Evolutionary conservation across 2,329 filamentous ascomycete genomes (phyloP).

Genomic region (Aspergillus viridinutans): DNA sequence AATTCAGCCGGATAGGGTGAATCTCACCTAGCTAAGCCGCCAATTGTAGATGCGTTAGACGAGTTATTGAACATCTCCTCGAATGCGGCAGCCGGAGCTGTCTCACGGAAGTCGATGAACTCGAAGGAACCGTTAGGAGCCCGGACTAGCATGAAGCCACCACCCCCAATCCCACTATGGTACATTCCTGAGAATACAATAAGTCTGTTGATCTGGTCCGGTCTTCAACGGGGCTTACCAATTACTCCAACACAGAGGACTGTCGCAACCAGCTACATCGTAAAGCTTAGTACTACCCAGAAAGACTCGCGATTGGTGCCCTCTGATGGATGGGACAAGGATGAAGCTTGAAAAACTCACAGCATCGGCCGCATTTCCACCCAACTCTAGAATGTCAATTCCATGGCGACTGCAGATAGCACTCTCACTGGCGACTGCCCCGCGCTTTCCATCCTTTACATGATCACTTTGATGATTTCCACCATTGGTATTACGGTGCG

Average conservation of each 20-base stretch:
- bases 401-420: slow-evolving; percentile 66
- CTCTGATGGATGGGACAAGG: neutral
- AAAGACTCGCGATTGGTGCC: slow-evolving; percentile 4
- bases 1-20: neutral
- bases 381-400: slow-evolving; percentile 56
- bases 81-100: slow-evolving; percentile 74
- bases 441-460: slow-evolving; percentile 34
- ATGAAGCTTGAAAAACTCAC: slow-evolving; percentile 30
- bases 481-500: neutral
- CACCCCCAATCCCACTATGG: slow-evolving; percentile 77
- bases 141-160: slow-evolving; percentile 83
- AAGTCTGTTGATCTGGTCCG: neutral
- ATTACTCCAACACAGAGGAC: slow-evolving; percentile 72
- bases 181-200: slow-evolving; percentile 56
- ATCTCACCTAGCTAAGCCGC: slow-evolving; percentile 62
- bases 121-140: slow-evolving; percentile 71
- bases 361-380: slow-evolving; percentile 72
- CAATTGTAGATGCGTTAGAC: slow-evolving; percentile 60
- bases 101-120: slow-evolving; percentile 84
- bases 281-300: neutral
- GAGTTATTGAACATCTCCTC: slow-evolving; percentile 83
- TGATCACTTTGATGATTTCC: slow-evolving; percentile 25
- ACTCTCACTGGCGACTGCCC: slow-evolving; percentile 68
- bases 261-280: slow-evolving; percentile 59
- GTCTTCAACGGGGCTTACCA: slow-evolving; percentile 35